phyloP scores from a whole-genome alignment of 441 rosid genomes.

The Flueggea neowawraea region DNA sequence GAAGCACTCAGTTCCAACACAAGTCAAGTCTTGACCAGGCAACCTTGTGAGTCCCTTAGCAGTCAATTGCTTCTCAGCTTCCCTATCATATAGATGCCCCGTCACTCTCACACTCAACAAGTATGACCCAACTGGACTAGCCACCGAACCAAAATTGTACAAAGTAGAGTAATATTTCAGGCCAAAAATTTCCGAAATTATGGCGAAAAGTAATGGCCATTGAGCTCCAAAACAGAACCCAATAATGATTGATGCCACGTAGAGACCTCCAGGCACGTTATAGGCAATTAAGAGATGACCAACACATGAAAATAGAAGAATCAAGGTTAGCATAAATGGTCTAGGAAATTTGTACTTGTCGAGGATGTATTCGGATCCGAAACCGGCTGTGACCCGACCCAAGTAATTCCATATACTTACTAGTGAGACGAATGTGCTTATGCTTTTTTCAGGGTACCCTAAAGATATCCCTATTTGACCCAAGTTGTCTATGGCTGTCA shows the following conservation, averaged over 20 bases:
- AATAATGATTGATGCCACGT: conserved; percentile 56
- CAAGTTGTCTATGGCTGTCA: conserved; percentile 71
- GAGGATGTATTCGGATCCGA: conserved; percentile 55
- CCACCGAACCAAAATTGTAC: conserved; percentile 56
- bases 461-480: conserved; percentile 68
- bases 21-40: conserved; percentile 34
- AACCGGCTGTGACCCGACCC: conserved; percentile 66
- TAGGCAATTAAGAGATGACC: conserved; percentile 73
- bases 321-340: conserved; percentile 44
- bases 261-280: conserved; percentile 57
- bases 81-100: conserved; percentile 65
- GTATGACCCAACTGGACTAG: conserved; percentile 59
- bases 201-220: conserved; percentile 59
- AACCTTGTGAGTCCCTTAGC: conserved; percentile 24
- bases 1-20: conserved; percentile 60
- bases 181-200: conserved; percentile 67
- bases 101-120: conserved; percentile 52
- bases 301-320: conserved; percentile 53
- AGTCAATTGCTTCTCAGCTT: conserved; percentile 53
- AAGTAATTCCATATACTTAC: conserved; percentile 89
- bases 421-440: conserved; percentile 68
- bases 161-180: conserved; percentile 64
- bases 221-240: conserved; percentile 87
- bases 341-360: conserved; percentile 52
- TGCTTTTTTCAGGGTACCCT: conserved; percentile 54